A percentile compares a stretch with the other conserved stretches of the same genome.
phyloP scores from a whole-genome alignment of 768 basidiomycete species.

The Lentinula edodes region DNA sequence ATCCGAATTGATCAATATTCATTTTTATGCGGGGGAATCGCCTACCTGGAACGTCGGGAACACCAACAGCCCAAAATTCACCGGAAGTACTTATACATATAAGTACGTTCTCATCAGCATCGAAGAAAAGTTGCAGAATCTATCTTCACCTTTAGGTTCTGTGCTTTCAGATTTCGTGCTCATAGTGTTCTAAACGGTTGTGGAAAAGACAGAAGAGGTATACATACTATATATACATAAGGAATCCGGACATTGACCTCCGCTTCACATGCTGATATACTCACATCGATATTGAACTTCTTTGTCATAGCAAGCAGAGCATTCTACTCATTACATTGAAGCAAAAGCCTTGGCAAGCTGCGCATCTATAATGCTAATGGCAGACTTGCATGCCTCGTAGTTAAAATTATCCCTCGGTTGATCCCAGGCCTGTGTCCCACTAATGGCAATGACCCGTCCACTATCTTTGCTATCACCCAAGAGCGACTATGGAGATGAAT shows the following conservation, averaged over 20 bases:
- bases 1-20: neutral
- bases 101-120: neutral
- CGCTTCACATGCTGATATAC: too few species aligned
- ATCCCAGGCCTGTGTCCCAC: neutral
- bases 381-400: neutral
- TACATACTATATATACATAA: too few species aligned
- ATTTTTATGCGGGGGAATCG: neutral
- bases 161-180: too few species aligned
- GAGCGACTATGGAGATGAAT: neutral
- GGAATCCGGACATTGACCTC: too few species aligned
- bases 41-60: constrained; percentile 17
- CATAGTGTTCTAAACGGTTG: too few species aligned
- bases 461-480: neutral
- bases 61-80: neutral
- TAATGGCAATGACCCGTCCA: neutral
- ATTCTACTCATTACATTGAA: neutral
- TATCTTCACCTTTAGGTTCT: too few species aligned
- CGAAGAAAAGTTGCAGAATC: neutral
- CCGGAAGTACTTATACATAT: neutral
- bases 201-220: too few species aligned
- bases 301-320: too few species aligned
- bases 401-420: neutral
- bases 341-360: neutral
- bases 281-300: too few species aligned
- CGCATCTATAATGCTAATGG: neutral